Evolutionary conservation across 257 asterid genomes (phyloP).

Genomic region (Solanum clarkiae): DNA sequence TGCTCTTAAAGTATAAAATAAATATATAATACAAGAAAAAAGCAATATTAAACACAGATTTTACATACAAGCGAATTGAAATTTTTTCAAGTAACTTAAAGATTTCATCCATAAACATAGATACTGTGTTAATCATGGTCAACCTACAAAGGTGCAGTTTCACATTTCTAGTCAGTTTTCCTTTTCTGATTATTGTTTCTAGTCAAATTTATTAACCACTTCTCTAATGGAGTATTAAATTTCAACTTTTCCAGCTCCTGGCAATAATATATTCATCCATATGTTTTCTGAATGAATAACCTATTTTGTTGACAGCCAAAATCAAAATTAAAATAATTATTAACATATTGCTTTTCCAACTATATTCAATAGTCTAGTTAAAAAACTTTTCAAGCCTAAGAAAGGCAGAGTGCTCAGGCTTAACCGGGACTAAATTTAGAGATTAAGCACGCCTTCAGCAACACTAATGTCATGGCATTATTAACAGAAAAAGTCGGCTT

Average conservation of each 20-base stretch:
- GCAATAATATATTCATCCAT: not conserved
- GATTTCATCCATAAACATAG: not conserved
- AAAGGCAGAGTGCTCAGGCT: not conserved
- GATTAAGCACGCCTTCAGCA: not conserved
- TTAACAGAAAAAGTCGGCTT: not conserved
- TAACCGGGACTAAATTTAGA: not conserved
- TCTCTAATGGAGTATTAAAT: not conserved
- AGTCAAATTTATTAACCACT: not conserved
- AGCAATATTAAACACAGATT: not conserved
- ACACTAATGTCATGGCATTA: not conserved
- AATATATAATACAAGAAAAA: not conserved
- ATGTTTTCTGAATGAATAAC: not conserved
- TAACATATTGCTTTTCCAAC: not conserved
- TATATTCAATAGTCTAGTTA: not conserved
- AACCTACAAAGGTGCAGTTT: not conserved
- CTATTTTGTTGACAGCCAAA: not conserved
- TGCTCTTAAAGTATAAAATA: not conserved
- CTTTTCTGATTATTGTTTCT: not conserved
- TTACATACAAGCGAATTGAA: not conserved
- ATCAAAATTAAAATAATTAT: not conserved
- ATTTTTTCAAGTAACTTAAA: not conserved
- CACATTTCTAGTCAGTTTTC: not conserved
- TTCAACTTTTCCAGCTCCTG: not conserved
- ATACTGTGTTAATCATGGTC: not conserved
- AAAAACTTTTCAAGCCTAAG: not conserved